Conservation (phyloP, 306 rosid genomes). For the Rubus idaeus region DNA sequence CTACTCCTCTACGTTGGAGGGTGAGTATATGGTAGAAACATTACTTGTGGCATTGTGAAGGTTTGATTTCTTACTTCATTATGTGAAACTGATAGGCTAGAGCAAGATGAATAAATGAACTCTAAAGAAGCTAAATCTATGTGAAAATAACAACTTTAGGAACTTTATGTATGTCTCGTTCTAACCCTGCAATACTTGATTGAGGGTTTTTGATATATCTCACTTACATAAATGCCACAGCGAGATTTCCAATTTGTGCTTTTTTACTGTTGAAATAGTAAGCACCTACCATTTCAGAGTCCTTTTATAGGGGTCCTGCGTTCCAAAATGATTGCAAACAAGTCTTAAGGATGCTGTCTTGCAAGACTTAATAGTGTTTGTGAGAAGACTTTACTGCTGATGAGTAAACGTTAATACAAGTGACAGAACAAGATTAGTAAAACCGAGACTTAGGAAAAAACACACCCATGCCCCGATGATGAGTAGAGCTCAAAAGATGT, state of each 20-base stretch:
- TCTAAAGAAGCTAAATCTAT: neutral
- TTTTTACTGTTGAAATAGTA: neutral
- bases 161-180: neutral
- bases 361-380: neutral
- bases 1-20: conserved; percentile 84
- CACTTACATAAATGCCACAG: neutral
- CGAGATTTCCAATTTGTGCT: neutral
- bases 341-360: neutral
- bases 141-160: neutral
- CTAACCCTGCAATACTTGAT: neutral
- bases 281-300: neutral
- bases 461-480: neutral
- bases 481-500: neutral
- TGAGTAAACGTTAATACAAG: neutral
- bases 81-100: neutral
- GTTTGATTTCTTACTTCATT: neutral
- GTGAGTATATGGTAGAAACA: conserved; percentile 43
- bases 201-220: neutral
- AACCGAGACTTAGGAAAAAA: neutral
- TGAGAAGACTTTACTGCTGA: neutral
- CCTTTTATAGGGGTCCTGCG: neutral
- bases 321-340: neutral
- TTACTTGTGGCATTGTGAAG: conserved; percentile 15
- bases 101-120: neutral
- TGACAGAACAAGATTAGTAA: neutral